These are phyloP conservation scores for Neofusicoccum sp. DNA, from an alignment of 2,329 filamentous ascomycete genomes.

Conservation along the genomic window DNA sequence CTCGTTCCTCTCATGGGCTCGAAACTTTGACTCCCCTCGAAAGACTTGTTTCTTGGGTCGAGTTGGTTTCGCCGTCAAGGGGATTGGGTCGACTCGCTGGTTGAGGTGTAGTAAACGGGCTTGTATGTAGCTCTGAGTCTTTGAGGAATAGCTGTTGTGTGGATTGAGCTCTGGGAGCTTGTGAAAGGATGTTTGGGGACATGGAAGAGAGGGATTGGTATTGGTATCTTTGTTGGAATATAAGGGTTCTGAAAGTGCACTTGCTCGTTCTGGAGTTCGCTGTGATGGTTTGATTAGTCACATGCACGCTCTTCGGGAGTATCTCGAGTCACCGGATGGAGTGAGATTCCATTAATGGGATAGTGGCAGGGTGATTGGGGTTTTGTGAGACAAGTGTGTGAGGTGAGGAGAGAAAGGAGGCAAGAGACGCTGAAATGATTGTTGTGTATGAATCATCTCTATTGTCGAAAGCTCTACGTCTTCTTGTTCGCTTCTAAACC, in stretches of 20 bases:
- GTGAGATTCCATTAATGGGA: too few relatives aligned
- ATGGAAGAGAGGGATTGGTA: not conserved
- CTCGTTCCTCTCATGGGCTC: constrained; percentile 8
- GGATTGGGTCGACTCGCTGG: not conserved
- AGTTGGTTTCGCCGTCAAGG: constrained; percentile 17
- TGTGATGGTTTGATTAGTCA: too few relatives aligned
- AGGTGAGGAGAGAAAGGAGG: too few relatives aligned
- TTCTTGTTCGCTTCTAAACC: too few relatives aligned
- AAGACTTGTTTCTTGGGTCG: constrained; percentile 1
- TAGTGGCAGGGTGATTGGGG: too few relatives aligned
- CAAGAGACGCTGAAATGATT: too few relatives aligned
- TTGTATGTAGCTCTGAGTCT: not conserved
- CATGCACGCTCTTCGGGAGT: too few relatives aligned
- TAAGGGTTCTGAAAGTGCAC: not conserved
- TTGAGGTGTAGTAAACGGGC: not conserved
- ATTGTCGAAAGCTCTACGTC: too few relatives aligned
- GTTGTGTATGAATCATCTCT: too few relatives aligned
- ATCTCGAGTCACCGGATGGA: too few relatives aligned
- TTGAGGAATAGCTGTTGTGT: not conserved
- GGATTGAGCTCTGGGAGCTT: not conserved
- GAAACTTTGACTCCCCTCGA: constrained; percentile 28
- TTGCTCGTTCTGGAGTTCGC: not conserved
- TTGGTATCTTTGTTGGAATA: not conserved
- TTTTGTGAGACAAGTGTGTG: too few relatives aligned
- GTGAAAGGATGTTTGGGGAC: too few relatives aligned